Conservation (phyloP, 2,329 filamentous ascomycete genomes). For the Penicillium sp. region DNA sequence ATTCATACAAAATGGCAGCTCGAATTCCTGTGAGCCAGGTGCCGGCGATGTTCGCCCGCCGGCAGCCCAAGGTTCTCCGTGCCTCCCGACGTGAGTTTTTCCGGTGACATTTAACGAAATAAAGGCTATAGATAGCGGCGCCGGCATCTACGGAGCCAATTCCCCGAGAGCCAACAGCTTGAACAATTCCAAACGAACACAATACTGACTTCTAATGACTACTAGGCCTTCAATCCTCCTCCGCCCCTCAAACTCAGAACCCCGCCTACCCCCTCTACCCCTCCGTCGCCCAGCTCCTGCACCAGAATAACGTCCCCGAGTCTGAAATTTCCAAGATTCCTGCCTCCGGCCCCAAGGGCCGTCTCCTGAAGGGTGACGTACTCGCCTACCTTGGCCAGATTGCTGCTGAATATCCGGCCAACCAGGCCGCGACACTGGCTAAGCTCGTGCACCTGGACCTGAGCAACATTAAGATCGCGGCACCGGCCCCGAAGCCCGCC, state of each 20-base stretch:
- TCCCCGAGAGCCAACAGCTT: neutral
- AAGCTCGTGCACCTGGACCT: conserved; percentile 85
- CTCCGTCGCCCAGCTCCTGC: conserved; percentile 80
- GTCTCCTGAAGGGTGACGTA: conserved; percentile 92
- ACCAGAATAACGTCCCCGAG: conserved; percentile 74
- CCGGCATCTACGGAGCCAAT: conserved; percentile 5
- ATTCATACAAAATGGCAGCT: conserved; percentile 38
- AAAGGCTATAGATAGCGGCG: conserved; percentile 1
- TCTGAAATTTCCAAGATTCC: conserved; percentile 79
- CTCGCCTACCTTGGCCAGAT: conserved; percentile 86
- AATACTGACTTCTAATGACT: conserved; percentile 12
- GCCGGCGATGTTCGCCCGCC: conserved; percentile 40
- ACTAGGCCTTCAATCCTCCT: conserved; percentile 43
- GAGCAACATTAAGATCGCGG: conserved; percentile 84
- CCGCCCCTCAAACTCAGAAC: conserved; percentile 44
- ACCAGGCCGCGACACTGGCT: conserved; percentile 70
- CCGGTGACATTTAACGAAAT: conserved; percentile 9
- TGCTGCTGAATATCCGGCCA: conserved; percentile 69
- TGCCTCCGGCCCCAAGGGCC: conserved; percentile 82
- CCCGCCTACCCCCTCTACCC: conserved; percentile 61
- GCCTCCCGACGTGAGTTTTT: conserved; percentile 41
- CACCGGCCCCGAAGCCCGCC: conserved; percentile 36
- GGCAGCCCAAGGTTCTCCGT: conserved; percentile 37
- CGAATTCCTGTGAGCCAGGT: conserved; percentile 38
- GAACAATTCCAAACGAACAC: neutral